Evolutionary conservation across 2,329 filamentous ascomycete genomes (phyloP).

Genomic region (Diplodia scrobiculata): DNA sequence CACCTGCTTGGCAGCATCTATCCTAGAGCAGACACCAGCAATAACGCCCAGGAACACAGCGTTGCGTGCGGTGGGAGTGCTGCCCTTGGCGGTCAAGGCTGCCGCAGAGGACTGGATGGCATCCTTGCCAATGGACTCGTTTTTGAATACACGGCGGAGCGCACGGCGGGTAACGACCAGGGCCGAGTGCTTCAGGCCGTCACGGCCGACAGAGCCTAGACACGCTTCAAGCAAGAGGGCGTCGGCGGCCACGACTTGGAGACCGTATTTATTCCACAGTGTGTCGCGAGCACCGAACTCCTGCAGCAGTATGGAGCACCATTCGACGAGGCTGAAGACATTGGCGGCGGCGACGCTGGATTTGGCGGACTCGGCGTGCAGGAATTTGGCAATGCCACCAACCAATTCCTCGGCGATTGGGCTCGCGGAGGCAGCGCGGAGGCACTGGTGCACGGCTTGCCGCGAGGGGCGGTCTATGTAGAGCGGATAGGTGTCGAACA

Average conservation of each 20-base stretch:
- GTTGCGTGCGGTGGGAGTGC: slow-evolving; percentile 67
- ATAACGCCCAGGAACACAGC: slow-evolving; percentile 80
- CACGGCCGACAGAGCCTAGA: slow-evolving; percentile 58
- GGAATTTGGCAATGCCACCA: slow-evolving; percentile 63
- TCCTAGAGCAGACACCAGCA: slow-evolving; percentile 79
- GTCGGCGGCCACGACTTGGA: slow-evolving; percentile 67
- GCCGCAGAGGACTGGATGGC: slow-evolving; percentile 65
- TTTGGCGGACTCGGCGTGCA: slow-evolving; percentile 75
- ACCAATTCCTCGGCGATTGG: slow-evolving; percentile 61
- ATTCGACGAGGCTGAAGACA: slow-evolving; percentile 87
- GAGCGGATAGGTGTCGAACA: slow-evolving; percentile 84
- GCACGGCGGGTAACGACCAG: slow-evolving; percentile 77
- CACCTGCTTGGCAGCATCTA: slow-evolving; percentile 62
- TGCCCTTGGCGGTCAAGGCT: slow-evolving; percentile 68
- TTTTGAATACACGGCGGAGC: slow-evolving; percentile 71
- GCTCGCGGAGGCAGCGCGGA: slow-evolving; percentile 66
- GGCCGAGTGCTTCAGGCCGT: slow-evolving; percentile 70
- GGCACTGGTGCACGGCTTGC: slow-evolving; percentile 77
- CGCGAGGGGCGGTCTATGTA: slow-evolving; percentile 86
- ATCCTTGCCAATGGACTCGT: slow-evolving; percentile 60
- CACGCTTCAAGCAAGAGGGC: slow-evolving; percentile 78
- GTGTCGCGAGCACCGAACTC: slow-evolving; percentile 62
- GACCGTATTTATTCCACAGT: slow-evolving; percentile 65
- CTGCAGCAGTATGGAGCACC: slow-evolving; percentile 79
- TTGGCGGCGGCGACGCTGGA: slow-evolving; percentile 73